phyloP scores from a whole-genome alignment of 805 yeast genomes.

The Debaryomyces hansenii region DNA sequence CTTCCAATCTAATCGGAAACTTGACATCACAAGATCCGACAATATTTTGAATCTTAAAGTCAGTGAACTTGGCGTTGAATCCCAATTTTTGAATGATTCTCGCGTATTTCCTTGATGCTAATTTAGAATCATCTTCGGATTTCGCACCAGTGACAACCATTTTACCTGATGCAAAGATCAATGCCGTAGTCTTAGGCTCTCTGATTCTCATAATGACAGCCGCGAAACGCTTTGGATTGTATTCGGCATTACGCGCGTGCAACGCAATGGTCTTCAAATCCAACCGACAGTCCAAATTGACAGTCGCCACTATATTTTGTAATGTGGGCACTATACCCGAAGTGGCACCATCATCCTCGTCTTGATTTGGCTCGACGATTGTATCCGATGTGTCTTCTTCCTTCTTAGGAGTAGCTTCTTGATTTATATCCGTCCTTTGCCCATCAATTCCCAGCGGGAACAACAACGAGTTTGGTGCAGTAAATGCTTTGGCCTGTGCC shows the following conservation, averaged over 20 bases:
- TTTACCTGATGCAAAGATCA: conserved; percentile 97
- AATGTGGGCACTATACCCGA: conserved; percentile 96
- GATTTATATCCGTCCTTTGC: conserved; percentile 12
- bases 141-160: conserved; percentile 99
- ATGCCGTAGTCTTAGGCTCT: conserved; percentile 97
- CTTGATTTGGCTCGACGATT: conserved; percentile 39
- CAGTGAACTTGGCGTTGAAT: conserved; percentile 96
- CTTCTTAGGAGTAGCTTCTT: conserved; percentile 7
- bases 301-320: conserved; percentile 97
- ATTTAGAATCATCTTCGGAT: conserved; percentile 96
- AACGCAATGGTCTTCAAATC: conserved; percentile 96
- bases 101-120: conserved; percentile 96
- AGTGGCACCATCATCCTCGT: conserved; percentile 68
- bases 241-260: conserved; percentile 98
- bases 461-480: conserved; percentile 63
- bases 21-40: conserved; percentile 99
- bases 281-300: conserved; percentile 90
- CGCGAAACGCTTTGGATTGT: conserved; percentile 97
- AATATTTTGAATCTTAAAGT: conserved; percentile 95
- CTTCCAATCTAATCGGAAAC: conserved; percentile 95
- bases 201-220: conserved; percentile 99
- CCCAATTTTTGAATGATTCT: conserved; percentile 97
- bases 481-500: conserved; percentile 71
- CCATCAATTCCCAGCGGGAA: conserved; percentile 54
- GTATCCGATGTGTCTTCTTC: conserved; percentile 15